Conservation (phyloP, 176 grass and related monocot genomes). For the Raddia guianensis region DNA sequence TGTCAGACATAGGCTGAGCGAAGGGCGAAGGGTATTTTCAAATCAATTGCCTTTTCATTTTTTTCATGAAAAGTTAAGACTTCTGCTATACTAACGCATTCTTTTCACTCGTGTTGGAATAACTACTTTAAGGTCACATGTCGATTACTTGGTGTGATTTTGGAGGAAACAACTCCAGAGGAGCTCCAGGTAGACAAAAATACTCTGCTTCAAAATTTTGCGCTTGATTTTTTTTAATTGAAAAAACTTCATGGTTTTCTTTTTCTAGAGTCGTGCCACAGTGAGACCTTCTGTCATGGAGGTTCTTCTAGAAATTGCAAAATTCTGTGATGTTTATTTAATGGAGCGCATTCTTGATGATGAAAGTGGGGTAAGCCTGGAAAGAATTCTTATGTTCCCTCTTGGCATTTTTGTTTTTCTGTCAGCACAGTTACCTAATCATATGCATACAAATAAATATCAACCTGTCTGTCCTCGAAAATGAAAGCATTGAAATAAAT, state of each 20-base stretch:
- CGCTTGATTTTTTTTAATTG: conserved; percentile 13
- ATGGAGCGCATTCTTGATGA: conserved; percentile 94
- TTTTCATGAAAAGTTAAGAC: conserved; percentile 7
- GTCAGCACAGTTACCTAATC: background rate
- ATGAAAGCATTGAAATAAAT: background rate
- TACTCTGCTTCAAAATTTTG: conserved; percentile 27
- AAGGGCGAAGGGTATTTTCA: conserved; percentile 84
- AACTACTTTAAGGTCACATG: conserved; percentile 75
- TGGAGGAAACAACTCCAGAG: conserved; percentile 89
- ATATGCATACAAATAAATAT: conserved; percentile 4
- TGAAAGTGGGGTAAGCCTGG: conserved; percentile 72
- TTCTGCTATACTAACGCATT: conserved; percentile 16
- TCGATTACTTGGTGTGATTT: conserved; percentile 86
- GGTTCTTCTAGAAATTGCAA: conserved; percentile 88
- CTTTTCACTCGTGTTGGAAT: conserved; percentile 35
- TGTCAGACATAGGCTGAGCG: conserved; percentile 94
- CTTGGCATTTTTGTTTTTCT: conserved; percentile 17
- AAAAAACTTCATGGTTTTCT: conserved; percentile 27
- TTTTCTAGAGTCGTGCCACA: conserved; percentile 75
- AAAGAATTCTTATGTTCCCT: background rate
- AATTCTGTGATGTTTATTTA: conserved; percentile 95
- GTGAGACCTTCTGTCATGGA: conserved; percentile 80
- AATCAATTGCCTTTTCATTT: conserved; percentile 16
- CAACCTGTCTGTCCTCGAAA: background rate
- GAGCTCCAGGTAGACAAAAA: conserved; percentile 81